Base-by-base conservation (phyloP, 805 yeast genomes). In the Starmerella asiatica region DNA sequence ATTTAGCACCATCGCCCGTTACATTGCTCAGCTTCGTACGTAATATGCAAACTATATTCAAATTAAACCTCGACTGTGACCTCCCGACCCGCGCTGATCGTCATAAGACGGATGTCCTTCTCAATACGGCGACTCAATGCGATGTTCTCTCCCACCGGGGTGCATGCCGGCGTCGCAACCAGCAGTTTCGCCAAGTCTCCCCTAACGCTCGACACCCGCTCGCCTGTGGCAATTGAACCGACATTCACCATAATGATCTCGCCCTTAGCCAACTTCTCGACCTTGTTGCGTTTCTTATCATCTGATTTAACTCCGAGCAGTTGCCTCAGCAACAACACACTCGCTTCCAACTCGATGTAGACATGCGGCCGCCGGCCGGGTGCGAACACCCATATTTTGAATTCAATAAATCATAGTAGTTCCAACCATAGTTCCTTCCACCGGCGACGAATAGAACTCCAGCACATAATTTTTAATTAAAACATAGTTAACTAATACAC, bases 161-260 rank as follows among this genome's bases (percentile, higher is more conserved):
- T 88, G 76, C 99, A 91, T 36, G 97, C 98, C 41, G 99, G 98
- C 35, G 94, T 78, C 35, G 97, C 88, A 59, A 91, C 73, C 59
- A 84, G 85, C 58, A 91, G 72, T 72, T 95, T 83, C 34, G 98
- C 98, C 95, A 93, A 84, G 73, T 91, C 99, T 46, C 97, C 97
- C 64, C 84, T 82, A 40, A 91, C 97, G 36, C 94, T 94, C 52
- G 85, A 79, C 51, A 91, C 98, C 64, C 96, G 81, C 42, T 98
- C 98, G 67, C 99, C 99, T 24, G 97, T 84, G 40, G 99, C 96
- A 37, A 97, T 91, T 21, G 98, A 91, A 49, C 99, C 99, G 56
- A 91, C 93, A 64, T 93, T 91, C 38, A 91, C 98, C 98, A 91
- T 93, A 60, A 91, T 73, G 51, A 91, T 94, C 65, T 91, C 99